Conservation (phyloP, 345 rosid species). For the Rhizophora apiculata region DNA sequence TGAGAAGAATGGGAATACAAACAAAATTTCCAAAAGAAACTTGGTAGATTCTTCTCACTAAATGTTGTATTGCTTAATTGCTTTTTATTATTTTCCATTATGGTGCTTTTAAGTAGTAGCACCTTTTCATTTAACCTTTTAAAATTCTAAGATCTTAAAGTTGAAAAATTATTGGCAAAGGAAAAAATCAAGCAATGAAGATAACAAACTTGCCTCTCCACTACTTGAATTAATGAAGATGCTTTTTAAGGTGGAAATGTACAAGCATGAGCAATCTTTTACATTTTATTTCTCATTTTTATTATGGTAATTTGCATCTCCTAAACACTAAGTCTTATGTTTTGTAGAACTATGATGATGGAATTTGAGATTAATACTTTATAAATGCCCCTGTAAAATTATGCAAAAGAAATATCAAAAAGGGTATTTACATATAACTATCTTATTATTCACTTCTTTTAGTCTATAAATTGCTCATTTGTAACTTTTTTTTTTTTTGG, state of each 20-base stretch:
- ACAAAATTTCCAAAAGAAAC: too few relatives aligned
- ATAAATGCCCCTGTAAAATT: constrained; percentile 96
- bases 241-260: constrained; percentile 89
- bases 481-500: not conserved
- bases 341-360: constrained; percentile 91
- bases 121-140: not conserved
- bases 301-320: constrained; percentile 7
- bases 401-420: constrained; percentile 74
- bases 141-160: constrained; percentile 78
- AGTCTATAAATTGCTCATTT: not conserved
- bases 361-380: constrained; percentile 92
- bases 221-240: constrained; percentile 73
- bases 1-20: constrained; percentile 93
- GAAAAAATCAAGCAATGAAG: constrained; percentile 34
- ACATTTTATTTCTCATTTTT: not conserved
- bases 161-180: constrained; percentile 56
- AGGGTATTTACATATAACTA: constrained; percentile 40
- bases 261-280: constrained; percentile 42
- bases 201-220: constrained; percentile 65
- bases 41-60: constrained; percentile 79
- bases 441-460: not conserved
- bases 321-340: constrained; percentile 21
- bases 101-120: not conserved
- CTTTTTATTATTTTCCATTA: not conserved
- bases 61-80: constrained; percentile 59